These are phyloP conservation scores for Thraustotheca clavata DNA, from an alignment of 352 stramenopile genomes.

Conservation along the genomic window DNA sequence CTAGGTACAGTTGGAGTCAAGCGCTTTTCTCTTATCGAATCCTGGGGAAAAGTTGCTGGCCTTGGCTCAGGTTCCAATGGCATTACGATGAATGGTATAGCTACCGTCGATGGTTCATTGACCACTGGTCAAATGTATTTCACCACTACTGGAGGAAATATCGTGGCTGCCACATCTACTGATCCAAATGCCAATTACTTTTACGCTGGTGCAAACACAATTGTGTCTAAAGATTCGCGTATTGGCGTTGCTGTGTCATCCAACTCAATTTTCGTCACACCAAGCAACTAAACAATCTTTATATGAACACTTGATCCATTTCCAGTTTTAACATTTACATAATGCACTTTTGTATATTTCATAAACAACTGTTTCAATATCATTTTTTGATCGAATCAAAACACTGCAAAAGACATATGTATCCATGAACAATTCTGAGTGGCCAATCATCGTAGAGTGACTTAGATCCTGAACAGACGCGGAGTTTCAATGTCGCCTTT, in stretches of 20 bases:
- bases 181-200: conserved; percentile 29
- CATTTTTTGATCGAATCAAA: no score
- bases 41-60: conserved; percentile 36
- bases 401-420: no score
- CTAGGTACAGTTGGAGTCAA: conserved; percentile 30
- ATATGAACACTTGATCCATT: no score
- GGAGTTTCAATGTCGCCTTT: conserved; percentile 1
- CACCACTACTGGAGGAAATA: conserved; percentile 39
- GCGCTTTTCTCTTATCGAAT: conserved; percentile 39
- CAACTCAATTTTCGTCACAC: conserved; percentile 1
- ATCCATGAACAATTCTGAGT: no score
- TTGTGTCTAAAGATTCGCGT: conserved; percentile 48
- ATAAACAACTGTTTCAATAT: no score
- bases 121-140: conserved; percentile 40
- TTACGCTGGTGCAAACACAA: conserved; percentile 27
- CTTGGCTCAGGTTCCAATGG: conserved; percentile 35
- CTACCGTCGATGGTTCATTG: conserved; percentile 17
- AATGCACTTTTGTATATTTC: no score
- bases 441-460: no score
- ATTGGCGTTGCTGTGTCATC: conserved; percentile 25
- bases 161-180: conserved; percentile 24
- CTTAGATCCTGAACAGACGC: no score
- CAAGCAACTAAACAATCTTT: no score
- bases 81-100: conserved; percentile 28
- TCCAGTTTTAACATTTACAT: no score